Conservation (phyloP, 345 rosid genomes). For the Pistacia vera region DNA sequence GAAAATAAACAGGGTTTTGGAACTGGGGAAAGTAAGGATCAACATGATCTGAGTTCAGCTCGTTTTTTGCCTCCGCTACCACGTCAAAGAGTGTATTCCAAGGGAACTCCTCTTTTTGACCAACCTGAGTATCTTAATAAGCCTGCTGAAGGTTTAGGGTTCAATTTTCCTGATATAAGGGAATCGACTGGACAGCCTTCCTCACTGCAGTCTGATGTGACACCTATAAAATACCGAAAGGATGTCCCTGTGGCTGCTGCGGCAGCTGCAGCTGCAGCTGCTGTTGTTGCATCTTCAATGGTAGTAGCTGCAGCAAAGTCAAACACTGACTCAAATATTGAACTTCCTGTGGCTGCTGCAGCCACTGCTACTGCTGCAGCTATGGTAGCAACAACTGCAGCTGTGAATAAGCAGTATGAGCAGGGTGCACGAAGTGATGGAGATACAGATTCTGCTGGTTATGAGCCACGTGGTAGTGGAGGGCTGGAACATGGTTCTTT, state of each 20-base stretch:
- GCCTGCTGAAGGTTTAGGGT: conserved; percentile 42
- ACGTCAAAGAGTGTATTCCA: conserved; percentile 42
- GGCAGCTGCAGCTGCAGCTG: conserved; percentile 86
- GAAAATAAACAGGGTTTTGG: conserved; percentile 38
- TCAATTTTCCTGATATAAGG: conserved; percentile 28
- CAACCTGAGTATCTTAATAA: conserved; percentile 44
- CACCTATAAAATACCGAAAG: conserved; percentile 46
- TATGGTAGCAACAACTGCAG: conserved; percentile 82
- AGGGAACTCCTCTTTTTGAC: conserved; percentile 30
- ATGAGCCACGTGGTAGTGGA: conserved; percentile 51
- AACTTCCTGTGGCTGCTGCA: conserved; percentile 90
- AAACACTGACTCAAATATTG: conserved; percentile 57
- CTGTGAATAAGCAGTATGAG: conserved; percentile 67
- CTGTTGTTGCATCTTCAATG: conserved; percentile 96
- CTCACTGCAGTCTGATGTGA: conserved; percentile 48
- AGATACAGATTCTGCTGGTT: conserved; percentile 53
- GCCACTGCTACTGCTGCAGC: conserved; percentile 98
- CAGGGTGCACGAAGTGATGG: conserved; percentile 50
- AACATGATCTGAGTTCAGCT: conserved; percentile 42
- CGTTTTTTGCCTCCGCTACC: conserved; percentile 72
- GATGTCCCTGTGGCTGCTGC: conserved; percentile 86
- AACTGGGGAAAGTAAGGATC: conserved; percentile 39
- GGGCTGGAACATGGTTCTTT: conserved; percentile 33
- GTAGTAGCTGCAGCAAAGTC: conserved; percentile 89
- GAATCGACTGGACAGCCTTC: conserved; percentile 39